Evolutionary conservation across 2,329 filamentous ascomycete genomes (phyloP), one percentile per base, ranked within the genome.

Genomic region (Phialophora tarda): DNA sequence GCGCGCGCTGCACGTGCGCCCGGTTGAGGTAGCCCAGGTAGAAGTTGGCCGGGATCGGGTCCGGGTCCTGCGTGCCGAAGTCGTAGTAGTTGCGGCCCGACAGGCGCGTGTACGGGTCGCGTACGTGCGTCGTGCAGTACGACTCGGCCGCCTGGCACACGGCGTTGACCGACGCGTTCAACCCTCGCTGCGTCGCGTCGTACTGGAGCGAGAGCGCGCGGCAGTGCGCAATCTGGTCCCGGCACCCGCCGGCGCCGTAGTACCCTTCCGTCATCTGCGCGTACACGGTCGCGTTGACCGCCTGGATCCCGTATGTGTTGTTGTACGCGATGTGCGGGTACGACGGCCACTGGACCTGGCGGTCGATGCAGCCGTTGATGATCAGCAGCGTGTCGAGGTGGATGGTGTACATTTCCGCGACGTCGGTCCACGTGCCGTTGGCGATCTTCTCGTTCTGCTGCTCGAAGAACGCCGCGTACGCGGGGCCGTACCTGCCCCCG

Each of bases 1-100:
- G 78, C 1, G 82, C 82, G 12, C 73, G 72, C 71, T 86, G 84
- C 1, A 86, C 82, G 58, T 81, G 78, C 0, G 77, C 77, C 66
- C 84, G 79, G 69, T 83, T 84, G 21, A 88, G 78, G 73, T 80
- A 87, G 2, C 81, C 82, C 23, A 78, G 72, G 69, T 82, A 81
- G 74, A 82, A 84, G 12, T 78, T 75, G 0, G 77, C 72, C 0
- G 82, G 82, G 48, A 83, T 84, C 2, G 82, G 79, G 60, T 83
- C 81, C 0, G 77, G 77, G 24, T 77, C 71, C 1, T 78, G 73
- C 0, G 81, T 79, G 0, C 80, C 81, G 48, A 85, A 78, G 67
- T 87, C 84, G 73, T 83, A 86, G 72, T 82, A 81, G 63, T 82
- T 82, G 8, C 80, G 76, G 6, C 80, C 80, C 4, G 76, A 75